Base-by-base conservation (phyloP, 495 filamentous ascomycete genomes). In the Apodospora peruviana region DNA sequence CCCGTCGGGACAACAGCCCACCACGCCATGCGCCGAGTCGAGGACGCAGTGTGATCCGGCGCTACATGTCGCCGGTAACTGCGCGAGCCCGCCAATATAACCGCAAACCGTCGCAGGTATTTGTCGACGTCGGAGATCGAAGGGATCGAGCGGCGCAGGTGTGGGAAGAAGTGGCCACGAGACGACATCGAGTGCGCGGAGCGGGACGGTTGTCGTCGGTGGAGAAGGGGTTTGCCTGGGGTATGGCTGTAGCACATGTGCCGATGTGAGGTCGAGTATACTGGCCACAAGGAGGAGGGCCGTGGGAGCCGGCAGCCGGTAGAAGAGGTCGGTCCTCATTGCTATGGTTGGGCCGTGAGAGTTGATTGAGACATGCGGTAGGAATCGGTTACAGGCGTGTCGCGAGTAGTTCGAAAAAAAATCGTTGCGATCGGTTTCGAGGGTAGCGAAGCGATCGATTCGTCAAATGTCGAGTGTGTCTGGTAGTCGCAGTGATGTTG, bases 1-100 rank as follows among this genome's bases (percentile, higher is more conserved):
- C 17, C 70, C 71, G 48, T 75, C 65, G 4, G 73, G 73, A 47
- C 73, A 76, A 54, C 73, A 76, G 27, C 73, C 73, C n/a, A 76
- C 61, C 3, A 69, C 66, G 25, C 63, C 61, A 48, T 70, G 61
- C 29, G 62, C 64, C 19, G 53, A 50, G 59, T 75, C 73, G 25
- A 75, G 49, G 22, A 72, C 73, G 48, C 73, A 76, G 56, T 76
- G 72, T 43, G 72, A 75, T 19, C 73, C 73, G n/a, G 61, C 59
- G 40, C 55, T 64, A 43, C 73, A 76, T 37, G 73, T 76, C 35
- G 73, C 73, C 18, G 73, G 72, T 19, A 76, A 52, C 27, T 58
- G 56, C 22, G 62, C 51, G 42, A 70, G 37, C 18, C 73, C 73
- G 40, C 66, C 69, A 40, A 76, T 62, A 50, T 61, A 76, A 43